Conservation (phyloP, 148 eudicot genomes). For the Camellia lanceoleosa region DNA sequence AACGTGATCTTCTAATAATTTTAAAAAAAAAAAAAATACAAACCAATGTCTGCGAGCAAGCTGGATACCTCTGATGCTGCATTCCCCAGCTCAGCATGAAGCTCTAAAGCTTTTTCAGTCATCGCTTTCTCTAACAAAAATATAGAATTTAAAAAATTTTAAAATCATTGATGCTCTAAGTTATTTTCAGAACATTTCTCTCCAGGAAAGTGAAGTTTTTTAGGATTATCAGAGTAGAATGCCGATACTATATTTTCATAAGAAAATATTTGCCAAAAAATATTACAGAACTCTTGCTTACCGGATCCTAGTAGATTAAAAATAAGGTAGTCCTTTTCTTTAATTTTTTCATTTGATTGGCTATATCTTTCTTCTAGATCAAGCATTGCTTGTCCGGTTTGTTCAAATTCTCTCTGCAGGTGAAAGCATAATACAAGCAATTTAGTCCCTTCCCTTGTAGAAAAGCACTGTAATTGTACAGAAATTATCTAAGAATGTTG, state of each 20-base stretch:
- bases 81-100: slow-evolving; percentile 30
- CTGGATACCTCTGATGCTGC: slow-evolving; percentile 32
- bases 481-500: too few species aligned
- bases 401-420: slow-evolving; percentile 26
- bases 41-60: slow-evolving; percentile 34
- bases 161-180: not conserved
- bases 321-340: slow-evolving; percentile 35
- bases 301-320: slow-evolving; percentile 38
- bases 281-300: slow-evolving; percentile 1
- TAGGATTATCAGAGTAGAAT: not conserved
- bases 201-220: not conserved
- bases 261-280: not conserved
- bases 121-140: slow-evolving; percentile 15
- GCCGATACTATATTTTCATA: not conserved
- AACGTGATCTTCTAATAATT: too few species aligned
- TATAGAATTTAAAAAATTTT: not conserved
- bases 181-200: not conserved
- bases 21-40: too few species aligned
- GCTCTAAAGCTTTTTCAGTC: slow-evolving; percentile 29
- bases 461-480: too few species aligned
- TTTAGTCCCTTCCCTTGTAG: not conserved
- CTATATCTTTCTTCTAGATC: slow-evolving; percentile 25
- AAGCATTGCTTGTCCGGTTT: slow-evolving; percentile 22
- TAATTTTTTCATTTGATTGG: slow-evolving; percentile 24
- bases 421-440: slow-evolving; percentile 8